Percentiles rank a stretch among this genome's conserved stretches.
Conservation (phyloP, 192 early-diverging fungal species). For the Allomyces macrogynus region DNA sequence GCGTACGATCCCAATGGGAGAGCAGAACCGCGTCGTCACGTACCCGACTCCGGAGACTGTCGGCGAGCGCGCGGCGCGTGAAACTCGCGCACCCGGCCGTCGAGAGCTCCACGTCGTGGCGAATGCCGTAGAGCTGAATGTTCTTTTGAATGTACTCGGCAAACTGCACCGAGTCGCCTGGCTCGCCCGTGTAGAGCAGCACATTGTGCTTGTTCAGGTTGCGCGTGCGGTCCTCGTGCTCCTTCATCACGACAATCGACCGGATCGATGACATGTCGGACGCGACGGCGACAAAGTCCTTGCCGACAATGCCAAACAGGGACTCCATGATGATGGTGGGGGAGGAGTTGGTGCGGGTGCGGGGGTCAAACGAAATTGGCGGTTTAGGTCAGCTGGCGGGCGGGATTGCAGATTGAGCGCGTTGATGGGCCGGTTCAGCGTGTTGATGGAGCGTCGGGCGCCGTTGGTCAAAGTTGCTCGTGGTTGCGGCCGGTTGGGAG, state of each 20-base stretch:
- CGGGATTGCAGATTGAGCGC: too few relatives aligned
- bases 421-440: too few relatives aligned
- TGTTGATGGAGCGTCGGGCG: neutral
- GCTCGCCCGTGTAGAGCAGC: constrained; percentile 72
- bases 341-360: neutral
- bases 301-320: constrained; percentile 76
- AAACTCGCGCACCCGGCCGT: constrained; percentile 60
- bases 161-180: constrained; percentile 83
- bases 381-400: neutral
- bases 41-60: constrained; percentile 62
- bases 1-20: too few relatives aligned
- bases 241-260: constrained; percentile 82
- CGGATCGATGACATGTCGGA: constrained; percentile 52
- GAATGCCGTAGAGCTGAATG: constrained; percentile 70
- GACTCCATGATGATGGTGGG: constrained; percentile 36
- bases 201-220: constrained; percentile 59
- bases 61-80: constrained; percentile 66
- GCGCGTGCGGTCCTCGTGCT: constrained; percentile 76
- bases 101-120: constrained; percentile 62
- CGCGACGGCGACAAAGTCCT: constrained; percentile 79
- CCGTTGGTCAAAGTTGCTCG: too few relatives aligned
- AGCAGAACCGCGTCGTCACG: neutral
- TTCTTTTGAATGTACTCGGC: constrained; percentile 91
- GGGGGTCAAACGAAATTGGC: neutral
- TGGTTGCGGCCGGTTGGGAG: too few relatives aligned